Percentiles rank a stretch among this genome's conserved stretches.
Evolutionary conservation across 768 basidiomycete genomes (phyloP).

Genomic region (Kwoniella europaea): DNA sequence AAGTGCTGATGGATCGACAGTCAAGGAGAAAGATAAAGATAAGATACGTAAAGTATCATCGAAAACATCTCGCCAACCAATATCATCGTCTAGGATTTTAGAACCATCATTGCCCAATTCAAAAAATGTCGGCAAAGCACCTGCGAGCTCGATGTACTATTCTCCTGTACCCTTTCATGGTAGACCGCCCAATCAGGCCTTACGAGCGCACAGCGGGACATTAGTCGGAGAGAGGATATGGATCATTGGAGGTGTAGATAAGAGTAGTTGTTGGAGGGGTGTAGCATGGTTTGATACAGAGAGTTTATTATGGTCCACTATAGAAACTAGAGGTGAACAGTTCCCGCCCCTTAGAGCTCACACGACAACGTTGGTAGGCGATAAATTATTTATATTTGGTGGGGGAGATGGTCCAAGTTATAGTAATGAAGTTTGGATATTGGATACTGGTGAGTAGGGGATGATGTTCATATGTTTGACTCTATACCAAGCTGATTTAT

Average conservation of each 20-base stretch:
- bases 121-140: slow-evolving; percentile 16
- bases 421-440: slow-evolving; percentile 79
- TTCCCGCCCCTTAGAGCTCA: slow-evolving; percentile 87
- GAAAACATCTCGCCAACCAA: slow-evolving; percentile 13
- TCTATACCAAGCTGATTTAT: too few species aligned
- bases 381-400: slow-evolving; percentile 79
- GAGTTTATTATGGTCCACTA: slow-evolving; percentile 86
- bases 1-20: not conserved
- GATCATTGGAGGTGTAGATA: slow-evolving; percentile 89
- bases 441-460: slow-evolving; percentile 69
- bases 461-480: too few species aligned
- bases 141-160: slow-evolving; percentile 52
- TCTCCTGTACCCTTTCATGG: slow-evolving; percentile 47
- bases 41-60: slow-evolving; percentile 10
- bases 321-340: slow-evolving; percentile 74
- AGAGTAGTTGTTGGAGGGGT: slow-evolving; percentile 73
- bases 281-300: slow-evolving; percentile 86
- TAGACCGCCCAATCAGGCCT: slow-evolving; percentile 40
- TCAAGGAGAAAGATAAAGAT: slow-evolving; percentile 6
- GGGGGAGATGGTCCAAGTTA: slow-evolving; percentile 83
- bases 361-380: slow-evolving; percentile 74
- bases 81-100: slow-evolving; percentile 8
- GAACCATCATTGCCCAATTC: slow-evolving; percentile 16
- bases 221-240: slow-evolving; percentile 81
- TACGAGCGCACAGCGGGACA: slow-evolving; percentile 83